Evolutionary conservation across 768 basidiomycete genomes (phyloP).

Genomic region (Pleurotus djamor): DNA sequence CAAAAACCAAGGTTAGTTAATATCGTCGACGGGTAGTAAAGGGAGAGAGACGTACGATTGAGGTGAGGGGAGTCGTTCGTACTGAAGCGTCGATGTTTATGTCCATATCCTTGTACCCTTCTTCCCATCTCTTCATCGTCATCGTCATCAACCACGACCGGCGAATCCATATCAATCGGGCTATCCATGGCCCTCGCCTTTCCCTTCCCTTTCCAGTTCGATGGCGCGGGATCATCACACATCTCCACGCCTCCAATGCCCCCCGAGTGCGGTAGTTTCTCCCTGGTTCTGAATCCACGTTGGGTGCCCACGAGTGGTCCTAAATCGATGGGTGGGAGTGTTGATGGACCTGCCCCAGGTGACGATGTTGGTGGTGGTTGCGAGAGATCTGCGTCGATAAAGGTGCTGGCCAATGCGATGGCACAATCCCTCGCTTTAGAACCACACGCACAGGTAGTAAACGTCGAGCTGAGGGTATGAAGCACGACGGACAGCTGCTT

Average conservation of each 20-base stretch:
- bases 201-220: constrained; percentile 24
- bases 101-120: not conserved
- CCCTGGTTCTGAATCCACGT: constrained; percentile 62
- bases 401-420: constrained; percentile 59
- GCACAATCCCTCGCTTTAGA: constrained; percentile 61
- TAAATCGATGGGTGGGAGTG: constrained; percentile 33
- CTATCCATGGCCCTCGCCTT: constrained; percentile 15
- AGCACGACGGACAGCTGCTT: constrained; percentile 69
- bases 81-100: no score
- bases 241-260: constrained; percentile 68
- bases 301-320: constrained; percentile 63
- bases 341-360: not conserved
- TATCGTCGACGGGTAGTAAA: not conserved
- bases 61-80: not conserved
- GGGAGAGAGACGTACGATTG: not conserved
- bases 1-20: not conserved
- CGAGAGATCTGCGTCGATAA: constrained; percentile 36
- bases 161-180: not conserved
- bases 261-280: constrained; percentile 52
- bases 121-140: not conserved
- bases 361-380: not conserved
- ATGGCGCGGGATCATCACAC: constrained; percentile 12
- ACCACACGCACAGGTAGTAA: constrained; percentile 76
- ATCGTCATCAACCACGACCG: not conserved
- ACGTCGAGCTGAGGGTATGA: constrained; percentile 66